Evolutionary conservation across 1,284 basidiomycete genomes (phyloP).

Genomic region (Cutaneotrichosporon sp.): DNA sequence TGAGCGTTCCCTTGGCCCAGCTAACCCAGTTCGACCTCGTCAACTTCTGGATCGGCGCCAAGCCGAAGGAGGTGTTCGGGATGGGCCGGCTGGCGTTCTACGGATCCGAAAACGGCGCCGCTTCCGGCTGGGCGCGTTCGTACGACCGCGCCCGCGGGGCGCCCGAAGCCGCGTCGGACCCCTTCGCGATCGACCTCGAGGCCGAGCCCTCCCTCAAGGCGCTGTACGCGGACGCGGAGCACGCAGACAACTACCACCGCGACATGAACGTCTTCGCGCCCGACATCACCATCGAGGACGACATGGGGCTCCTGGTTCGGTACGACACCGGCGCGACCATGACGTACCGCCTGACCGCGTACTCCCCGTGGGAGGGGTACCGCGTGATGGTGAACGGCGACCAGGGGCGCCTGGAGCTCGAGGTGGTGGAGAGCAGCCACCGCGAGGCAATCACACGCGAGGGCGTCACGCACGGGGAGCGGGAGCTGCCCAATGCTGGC

Average conservation of each 20-base stretch:
- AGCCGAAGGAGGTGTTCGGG: constrained; percentile 58
- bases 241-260: constrained; percentile 57
- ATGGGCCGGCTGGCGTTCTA: constrained; percentile 61
- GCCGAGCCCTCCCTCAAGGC: constrained; percentile 57
- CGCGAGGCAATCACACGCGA: constrained; percentile 28
- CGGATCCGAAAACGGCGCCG: constrained; percentile 57
- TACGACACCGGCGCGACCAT: constrained; percentile 60
- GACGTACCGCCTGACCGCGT: constrained; percentile 59
- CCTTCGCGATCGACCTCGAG: constrained; percentile 60
- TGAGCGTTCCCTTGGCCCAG: constrained; percentile 15
- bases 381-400: constrained; percentile 62
- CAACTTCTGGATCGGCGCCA: constrained; percentile 62
- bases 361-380: constrained; percentile 58
- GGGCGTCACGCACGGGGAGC: constrained; percentile 54
- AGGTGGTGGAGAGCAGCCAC: constrained; percentile 58
- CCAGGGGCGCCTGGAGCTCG: constrained; percentile 60
- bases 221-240: constrained; percentile 56
- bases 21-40: constrained; percentile 49
- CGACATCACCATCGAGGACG: constrained; percentile 61
- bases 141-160: constrained; percentile 58
- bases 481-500: constrained; percentile 58
- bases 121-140: constrained; percentile 59
- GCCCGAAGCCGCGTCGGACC: constrained; percentile 57
- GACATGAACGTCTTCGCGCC: constrained; percentile 57
- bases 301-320: constrained; percentile 60